Base-by-base conservation (phyloP, 2,329 filamentous ascomycete genomes). In the Colletotrichum destructivum region DNA sequence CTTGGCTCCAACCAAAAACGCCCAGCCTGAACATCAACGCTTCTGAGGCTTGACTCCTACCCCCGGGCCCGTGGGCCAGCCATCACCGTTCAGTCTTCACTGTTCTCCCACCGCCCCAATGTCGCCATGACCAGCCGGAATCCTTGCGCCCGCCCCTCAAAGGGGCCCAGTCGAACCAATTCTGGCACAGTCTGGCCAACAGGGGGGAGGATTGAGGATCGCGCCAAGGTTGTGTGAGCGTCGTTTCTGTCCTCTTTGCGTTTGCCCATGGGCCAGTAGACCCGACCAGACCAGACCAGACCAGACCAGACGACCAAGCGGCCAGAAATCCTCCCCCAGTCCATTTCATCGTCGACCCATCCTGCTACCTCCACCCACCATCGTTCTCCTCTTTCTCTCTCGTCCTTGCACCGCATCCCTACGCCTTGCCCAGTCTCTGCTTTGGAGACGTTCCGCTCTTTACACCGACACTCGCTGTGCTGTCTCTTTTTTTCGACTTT, bases 291-390 rank as follows among this genome's bases (percentile, higher is more conserved):
- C 42, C 38, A 54, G 26, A 26, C 23, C 31, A 55, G n/a, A 35
- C 47, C 18, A n/a, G 46, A 55, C 42, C 23, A 54, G n/a, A 12
- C 46, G 26, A 46, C n/a, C 44, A 49, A 49, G 16, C 31, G 44
- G 18, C 59, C 18, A 23, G 35, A 51, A 35, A 35, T 35, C 15
- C 42, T 26, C 11, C 57, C 56, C 44, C 51, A 63, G 49, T 49
- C 38, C 69, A 72, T 72, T 72, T 69, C 47, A 69, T 72, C 69
- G 66, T 72, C 69, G 69, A 62, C 69, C 69, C 69, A 72, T 72
- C 70, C 67, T 71, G 61, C 49, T 38, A 61, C 67, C 66, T 70
- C 70, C 61, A 66, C 67, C 55, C 52, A 23, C 51, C 55, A 51
- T 60, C 55, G 15, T 72, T 70, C 70, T 71, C 67, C 67, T 66